phyloP scores from a whole-genome alignment of 208 protist genomes.

The Leishmania mexicana region DNA sequence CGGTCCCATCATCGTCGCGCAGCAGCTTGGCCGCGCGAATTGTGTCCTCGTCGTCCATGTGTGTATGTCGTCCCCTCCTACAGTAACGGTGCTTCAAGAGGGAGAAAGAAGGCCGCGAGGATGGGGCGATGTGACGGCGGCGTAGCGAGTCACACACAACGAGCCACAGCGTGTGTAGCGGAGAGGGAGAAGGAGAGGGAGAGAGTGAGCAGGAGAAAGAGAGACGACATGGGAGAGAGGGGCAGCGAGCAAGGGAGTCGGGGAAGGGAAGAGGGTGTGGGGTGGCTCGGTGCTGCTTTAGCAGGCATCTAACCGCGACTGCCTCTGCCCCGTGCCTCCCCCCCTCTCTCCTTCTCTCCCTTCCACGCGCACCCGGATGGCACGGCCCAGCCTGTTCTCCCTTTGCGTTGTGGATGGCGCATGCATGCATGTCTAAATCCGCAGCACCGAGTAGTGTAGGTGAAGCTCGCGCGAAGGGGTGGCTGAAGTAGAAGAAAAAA shows the following conservation, averaged over 20 bases:
- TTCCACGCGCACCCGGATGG: not conserved
- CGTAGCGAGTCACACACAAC: not conserved
- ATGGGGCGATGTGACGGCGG: not conserved
- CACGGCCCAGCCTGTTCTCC: not conserved
- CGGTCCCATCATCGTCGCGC: conserved; percentile 28
- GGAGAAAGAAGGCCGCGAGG: not conserved
- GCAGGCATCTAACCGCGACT: not conserved
- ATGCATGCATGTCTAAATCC: not conserved
- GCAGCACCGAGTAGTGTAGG: not conserved
- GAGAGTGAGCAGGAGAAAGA: not conserved
- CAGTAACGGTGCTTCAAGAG: conserved; percentile 2
- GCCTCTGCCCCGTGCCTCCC: not conserved
- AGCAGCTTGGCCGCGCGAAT: conserved; percentile 26
- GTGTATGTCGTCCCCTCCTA: not conserved
- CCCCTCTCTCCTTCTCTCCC: too few relatives aligned
- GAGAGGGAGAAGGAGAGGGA: not conserved
- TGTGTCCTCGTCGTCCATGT: conserved; percentile 28
- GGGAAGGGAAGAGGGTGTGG: not conserved
- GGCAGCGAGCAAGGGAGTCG: not conserved
- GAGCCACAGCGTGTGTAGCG: not conserved
- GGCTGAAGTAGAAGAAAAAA: not conserved
- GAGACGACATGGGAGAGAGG: not conserved
- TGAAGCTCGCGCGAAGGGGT: not conserved
- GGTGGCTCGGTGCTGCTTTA: not conserved
- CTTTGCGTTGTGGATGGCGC: not conserved